These are phyloP conservation scores for Sclerotinia trifoliorum DNA, from an alignment of 2,329 filamentous ascomycete genomes.

Conservation along the genomic window DNA sequence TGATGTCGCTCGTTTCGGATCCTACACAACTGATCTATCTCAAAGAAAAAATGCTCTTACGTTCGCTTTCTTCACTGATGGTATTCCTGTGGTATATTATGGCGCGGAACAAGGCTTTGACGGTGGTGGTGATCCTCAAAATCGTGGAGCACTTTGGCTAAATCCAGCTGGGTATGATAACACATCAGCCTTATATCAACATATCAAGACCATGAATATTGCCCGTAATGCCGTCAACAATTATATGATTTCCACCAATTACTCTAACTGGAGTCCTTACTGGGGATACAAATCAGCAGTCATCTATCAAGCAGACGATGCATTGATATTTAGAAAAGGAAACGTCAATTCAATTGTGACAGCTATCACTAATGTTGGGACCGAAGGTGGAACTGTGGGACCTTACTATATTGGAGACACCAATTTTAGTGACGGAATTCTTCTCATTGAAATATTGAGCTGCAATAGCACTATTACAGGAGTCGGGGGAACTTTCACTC, in stretches of 20 bases:
- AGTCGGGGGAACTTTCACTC: not conserved
- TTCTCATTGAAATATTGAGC: slow-evolving; percentile 26
- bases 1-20: slow-evolving; percentile 44
- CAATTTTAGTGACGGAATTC: slow-evolving; percentile 21
- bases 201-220: slow-evolving; percentile 45
- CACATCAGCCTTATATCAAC: slow-evolving; percentile 41
- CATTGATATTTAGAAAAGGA: slow-evolving; percentile 28
- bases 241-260: slow-evolving; percentile 19
- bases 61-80: slow-evolving; percentile 49
- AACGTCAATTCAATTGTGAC: slow-evolving; percentile 24
- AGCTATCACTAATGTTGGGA: slow-evolving; percentile 26
- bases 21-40: slow-evolving; percentile 24
- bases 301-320: slow-evolving; percentile 22
- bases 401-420: slow-evolving; percentile 26
- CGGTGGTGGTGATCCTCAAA: slow-evolving; percentile 42
- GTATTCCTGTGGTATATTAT: slow-evolving; percentile 52
- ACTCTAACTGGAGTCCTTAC: slow-evolving; percentile 26
- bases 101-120: slow-evolving; percentile 52
- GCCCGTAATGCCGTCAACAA: slow-evolving; percentile 41
- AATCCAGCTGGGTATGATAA: slow-evolving; percentile 42
- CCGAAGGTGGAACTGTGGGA: slow-evolving; percentile 14
- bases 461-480: slow-evolving; percentile 15
- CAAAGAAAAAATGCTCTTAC: slow-evolving; percentile 49
- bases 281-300: slow-evolving; percentile 27
- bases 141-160: slow-evolving; percentile 48